A percentile compares a stretch with the other conserved stretches of the same genome.
Conservation (phyloP, 2,329 filamentous ascomycete species). For the Xylariaceae sp. region DNA sequence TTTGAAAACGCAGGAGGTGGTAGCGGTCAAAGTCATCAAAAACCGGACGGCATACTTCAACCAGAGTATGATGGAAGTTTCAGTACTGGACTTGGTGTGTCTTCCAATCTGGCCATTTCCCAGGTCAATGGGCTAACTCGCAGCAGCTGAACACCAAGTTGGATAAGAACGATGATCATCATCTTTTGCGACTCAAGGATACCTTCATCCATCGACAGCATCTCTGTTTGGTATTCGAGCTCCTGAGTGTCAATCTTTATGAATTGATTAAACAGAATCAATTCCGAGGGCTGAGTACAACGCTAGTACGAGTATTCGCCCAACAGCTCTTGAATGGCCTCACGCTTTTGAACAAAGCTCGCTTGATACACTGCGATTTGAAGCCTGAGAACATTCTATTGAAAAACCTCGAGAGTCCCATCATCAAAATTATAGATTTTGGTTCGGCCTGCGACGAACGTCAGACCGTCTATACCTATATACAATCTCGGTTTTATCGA, state of each 20-base stretch:
- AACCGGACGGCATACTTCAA: slow-evolving; percentile 99
- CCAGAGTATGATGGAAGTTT: slow-evolving; percentile 99
- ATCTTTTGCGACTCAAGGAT: slow-evolving; percentile 89
- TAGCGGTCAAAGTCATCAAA: slow-evolving; percentile 98
- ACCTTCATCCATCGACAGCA: slow-evolving; percentile 98
- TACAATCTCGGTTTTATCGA: slow-evolving; percentile 96
- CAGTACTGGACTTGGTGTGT: slow-evolving; percentile 85
- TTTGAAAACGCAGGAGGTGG: slow-evolving; percentile 95
- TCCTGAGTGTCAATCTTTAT: slow-evolving; percentile 95
- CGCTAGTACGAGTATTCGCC: slow-evolving; percentile 92
- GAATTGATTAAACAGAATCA: slow-evolving; percentile 99
- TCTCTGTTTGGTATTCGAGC: slow-evolving; percentile 92
- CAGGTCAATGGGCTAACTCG: slow-evolving; percentile 24
- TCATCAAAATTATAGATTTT: slow-evolving; percentile 99
- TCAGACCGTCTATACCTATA: slow-evolving; percentile 98
- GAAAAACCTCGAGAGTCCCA: slow-evolving; percentile 97
- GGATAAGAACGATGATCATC: slow-evolving; percentile 98
- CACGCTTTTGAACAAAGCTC: slow-evolving; percentile 89
- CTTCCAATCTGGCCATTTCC: not conserved
- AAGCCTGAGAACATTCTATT: slow-evolving; percentile 97
- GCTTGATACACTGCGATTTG: slow-evolving; percentile 94
- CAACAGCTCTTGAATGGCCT: slow-evolving; percentile 94
- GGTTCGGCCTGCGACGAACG: slow-evolving; percentile 97
- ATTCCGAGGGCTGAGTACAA: slow-evolving; percentile 95
- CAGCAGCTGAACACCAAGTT: slow-evolving; percentile 90